Percentiles rank a stretch among this genome's conserved stretches.
These are phyloP conservation scores for Chrysanthemum seticuspe DNA, from an alignment of 129 eudicot genomes.

Conservation along the genomic window DNA sequence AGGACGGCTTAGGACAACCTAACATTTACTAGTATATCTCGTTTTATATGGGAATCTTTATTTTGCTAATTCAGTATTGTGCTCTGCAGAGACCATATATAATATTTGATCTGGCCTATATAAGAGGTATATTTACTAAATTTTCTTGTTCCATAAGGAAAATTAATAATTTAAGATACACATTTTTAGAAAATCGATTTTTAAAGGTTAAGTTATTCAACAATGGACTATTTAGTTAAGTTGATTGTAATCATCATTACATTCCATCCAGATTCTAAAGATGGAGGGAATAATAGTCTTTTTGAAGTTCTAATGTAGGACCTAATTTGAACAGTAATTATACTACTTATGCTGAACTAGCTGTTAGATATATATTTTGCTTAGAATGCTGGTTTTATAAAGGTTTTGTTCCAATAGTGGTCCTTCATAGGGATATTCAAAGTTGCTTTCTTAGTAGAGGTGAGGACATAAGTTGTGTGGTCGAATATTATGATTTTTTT, in stretches of 20 bases:
- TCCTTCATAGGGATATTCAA: background rate
- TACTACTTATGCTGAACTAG: background rate
- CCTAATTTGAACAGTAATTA: slow-evolving; percentile 10
- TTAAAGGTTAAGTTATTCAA: background rate
- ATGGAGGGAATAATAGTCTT: no score
- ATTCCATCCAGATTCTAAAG: slow-evolving; percentile 1
- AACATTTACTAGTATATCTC: no score
- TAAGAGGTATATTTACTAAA: slow-evolving; percentile 5
- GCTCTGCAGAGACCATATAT: slow-evolving; percentile 1
- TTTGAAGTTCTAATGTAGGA: slow-evolving; percentile 7
- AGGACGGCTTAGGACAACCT: no score
- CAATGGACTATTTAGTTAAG: background rate
- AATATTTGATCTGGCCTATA: background rate
- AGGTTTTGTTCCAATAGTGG: background rate
- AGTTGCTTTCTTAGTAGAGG: background rate
- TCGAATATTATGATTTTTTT: background rate
- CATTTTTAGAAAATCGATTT: background rate
- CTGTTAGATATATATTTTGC: background rate
- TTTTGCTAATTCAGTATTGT: background rate
- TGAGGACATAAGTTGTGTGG: background rate
- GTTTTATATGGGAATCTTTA: background rate
- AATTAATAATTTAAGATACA: background rate
- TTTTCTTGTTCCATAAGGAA: background rate
- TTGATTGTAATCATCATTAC: background rate
- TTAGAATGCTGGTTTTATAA: background rate